Evolutionary conservation across 1,139 yeast species (phyloP).

Genomic region (Pichia sp.): DNA sequence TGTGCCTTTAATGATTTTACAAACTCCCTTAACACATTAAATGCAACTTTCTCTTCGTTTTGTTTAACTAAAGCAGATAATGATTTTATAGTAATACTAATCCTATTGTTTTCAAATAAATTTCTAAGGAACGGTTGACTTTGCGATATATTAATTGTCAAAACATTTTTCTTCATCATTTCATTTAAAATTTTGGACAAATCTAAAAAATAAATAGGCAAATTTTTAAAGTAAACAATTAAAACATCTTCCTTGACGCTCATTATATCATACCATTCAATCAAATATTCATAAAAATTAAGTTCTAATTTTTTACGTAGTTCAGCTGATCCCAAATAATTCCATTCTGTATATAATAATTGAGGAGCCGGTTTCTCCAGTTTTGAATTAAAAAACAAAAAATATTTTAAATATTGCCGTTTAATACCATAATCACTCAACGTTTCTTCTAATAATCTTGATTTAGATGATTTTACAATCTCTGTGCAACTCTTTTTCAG

Average conservation of each 20-base stretch:
- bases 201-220: slow-evolving; percentile 6
- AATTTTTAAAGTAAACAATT: slow-evolving; percentile 8
- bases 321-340: slow-evolving; percentile 19
- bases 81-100: slow-evolving; percentile 6
- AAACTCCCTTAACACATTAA: slow-evolving; percentile 12
- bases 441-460: slow-evolving; percentile 3
- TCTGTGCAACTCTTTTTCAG: slow-evolving; percentile 8
- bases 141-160: background rate
- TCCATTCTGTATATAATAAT: slow-evolving; percentile 26
- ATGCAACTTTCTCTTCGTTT: background rate
- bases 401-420: slow-evolving; percentile 5
- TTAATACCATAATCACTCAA: background rate
- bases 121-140: slow-evolving; percentile 1
- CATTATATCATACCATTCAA: slow-evolving; percentile 1
- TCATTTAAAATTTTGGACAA: slow-evolving; percentile 4
- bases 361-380: slow-evolving; percentile 13
- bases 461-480: slow-evolving; percentile 3
- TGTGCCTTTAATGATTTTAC: slow-evolving; percentile 18
- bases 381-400: slow-evolving; percentile 11
- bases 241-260: slow-evolving; percentile 7
- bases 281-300: slow-evolving; percentile 18
- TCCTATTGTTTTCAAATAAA: slow-evolving; percentile 1
- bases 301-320: slow-evolving; percentile 19
- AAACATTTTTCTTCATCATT: background rate
- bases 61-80: slow-evolving; percentile 5